Evolutionary conservation across 352 stramenopile species (phyloP).

Genomic region (Phytophthora megakarya): DNA sequence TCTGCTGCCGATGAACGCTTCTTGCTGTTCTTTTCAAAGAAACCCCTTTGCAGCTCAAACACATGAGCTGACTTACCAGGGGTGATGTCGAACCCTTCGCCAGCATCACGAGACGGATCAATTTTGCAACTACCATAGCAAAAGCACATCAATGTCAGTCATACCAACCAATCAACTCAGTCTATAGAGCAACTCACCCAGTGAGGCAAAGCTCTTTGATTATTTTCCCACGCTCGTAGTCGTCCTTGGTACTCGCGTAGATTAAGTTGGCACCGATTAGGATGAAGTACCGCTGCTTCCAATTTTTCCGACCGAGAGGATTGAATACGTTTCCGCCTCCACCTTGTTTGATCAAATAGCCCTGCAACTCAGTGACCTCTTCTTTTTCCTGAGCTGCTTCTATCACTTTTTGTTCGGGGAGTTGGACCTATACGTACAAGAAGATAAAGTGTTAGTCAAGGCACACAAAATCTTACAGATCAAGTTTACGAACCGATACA

Average conservation of each 20-base stretch:
- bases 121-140: conserved; percentile 55
- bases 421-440: conserved; percentile 50
- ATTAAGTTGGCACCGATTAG: conserved; percentile 69
- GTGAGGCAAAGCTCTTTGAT: conserved; percentile 85
- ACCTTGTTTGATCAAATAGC: conserved; percentile 88
- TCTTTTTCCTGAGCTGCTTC: conserved; percentile 75
- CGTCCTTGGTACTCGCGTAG: conserved; percentile 87
- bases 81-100: conserved; percentile 86
- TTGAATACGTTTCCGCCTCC: conserved; percentile 79
- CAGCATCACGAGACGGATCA: conserved; percentile 72
- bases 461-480: background rate
- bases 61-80: conserved; percentile 70
- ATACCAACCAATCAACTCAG: background rate
- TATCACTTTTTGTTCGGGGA: conserved; percentile 81
- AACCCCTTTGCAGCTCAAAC: conserved; percentile 71
- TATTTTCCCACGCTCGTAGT: conserved; percentile 86
- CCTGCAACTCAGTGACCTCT: conserved; percentile 67
- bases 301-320: conserved; percentile 81
- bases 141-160: background rate
- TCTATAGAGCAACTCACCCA: conserved; percentile 45
- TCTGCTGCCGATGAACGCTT: conserved; percentile 74
- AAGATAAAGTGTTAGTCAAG: background rate
- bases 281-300: conserved; percentile 91
- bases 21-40: conserved; percentile 85
- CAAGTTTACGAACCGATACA: conserved; percentile 52